Evolutionary conservation across 2,329 filamentous ascomycete genomes (phyloP), one percentile per base, ranked within the genome.

Genomic region (Elsinoe ampelina): DNA sequence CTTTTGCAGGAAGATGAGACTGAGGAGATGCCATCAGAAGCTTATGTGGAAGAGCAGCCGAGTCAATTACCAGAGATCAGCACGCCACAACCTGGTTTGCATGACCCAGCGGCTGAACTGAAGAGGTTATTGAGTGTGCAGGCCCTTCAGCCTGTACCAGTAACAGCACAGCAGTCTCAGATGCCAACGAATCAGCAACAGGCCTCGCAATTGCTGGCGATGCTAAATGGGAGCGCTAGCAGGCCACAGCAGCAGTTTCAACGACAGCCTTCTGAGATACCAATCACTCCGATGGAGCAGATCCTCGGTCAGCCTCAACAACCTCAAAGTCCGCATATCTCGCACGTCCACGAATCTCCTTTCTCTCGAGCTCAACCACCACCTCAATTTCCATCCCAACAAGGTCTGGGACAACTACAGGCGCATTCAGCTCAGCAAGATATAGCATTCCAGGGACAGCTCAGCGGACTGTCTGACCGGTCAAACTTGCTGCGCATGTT

Each of bases 291-390:
- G 76, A 52, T 80, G 32, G 80, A 85, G 12, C 79, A 82, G 59
- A 73, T 75, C 15, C 70, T 75, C 52, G 66, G 68, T 4, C 74
- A 78, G 22, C 74, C 77, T 19, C 66, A 77, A 26, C 76, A 80
- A 64, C 80, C 83, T 12, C 73, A 72, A 39, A 80, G 78, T 41
- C 81, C 83, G 45, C 81, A 83, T 50, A 65, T 73, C 32, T 72
- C 73, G 45, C 77, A 81, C 64, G 62, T 64, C 15, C 63, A 63
- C 34, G 62, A 69, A 39, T 76, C 77, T 26, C 73, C 74, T 17
- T 67, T 77, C 13, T 75, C 71, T 38, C 71, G 69, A 52, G 72
- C 78, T 60, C 73, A 75, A 32, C 73, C 73, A 20, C 75, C 77
- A 6, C 78, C 78, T 7, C 69, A 72, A 3, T 81, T 80, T 57